Conservation (phyloP, 768 basidiomycete species). For the Russula foetens region DNA sequence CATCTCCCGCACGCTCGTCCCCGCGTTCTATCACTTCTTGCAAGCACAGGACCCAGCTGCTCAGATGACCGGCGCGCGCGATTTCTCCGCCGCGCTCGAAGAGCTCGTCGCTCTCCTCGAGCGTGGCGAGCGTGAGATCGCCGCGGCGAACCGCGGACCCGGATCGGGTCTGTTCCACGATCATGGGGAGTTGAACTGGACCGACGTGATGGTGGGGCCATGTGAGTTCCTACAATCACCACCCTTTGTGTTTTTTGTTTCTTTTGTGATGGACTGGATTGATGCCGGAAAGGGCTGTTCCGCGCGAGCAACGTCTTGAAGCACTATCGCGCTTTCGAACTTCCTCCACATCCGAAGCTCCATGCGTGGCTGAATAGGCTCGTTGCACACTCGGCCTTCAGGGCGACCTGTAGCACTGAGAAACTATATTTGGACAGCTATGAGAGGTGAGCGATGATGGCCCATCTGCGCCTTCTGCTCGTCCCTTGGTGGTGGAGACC, state of each 20-base stretch:
- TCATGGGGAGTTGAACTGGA: constrained; percentile 48
- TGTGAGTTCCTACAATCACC: constrained; percentile 34
- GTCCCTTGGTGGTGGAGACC: background rate
- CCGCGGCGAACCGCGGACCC: background rate
- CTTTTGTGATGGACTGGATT: too few species aligned
- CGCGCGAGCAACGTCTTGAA: constrained; percentile 54
- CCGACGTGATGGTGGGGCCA: constrained; percentile 62
- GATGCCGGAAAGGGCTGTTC: constrained; percentile 61
- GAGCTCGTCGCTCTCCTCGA: background rate
- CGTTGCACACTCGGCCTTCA: constrained; percentile 55
- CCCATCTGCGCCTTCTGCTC: too few species aligned
- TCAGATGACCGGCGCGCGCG: constrained; percentile 29
- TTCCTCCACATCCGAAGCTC: constrained; percentile 43
- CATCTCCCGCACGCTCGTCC: constrained; percentile 54
- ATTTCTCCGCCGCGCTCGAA: background rate
- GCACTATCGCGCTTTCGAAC: constrained; percentile 58
- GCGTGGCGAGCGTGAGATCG: background rate
- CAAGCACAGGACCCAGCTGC: constrained; percentile 54
- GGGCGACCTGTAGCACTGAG: constrained; percentile 62
- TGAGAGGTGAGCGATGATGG: constrained; percentile 43
- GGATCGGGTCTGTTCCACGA: constrained; percentile 52
- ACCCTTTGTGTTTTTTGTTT: constrained; percentile 9
- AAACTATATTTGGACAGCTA: constrained; percentile 68
- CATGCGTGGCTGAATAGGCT: constrained; percentile 45
- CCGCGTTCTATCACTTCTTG: constrained; percentile 66